Base-by-base conservation (phyloP, 83 land plant genomes). In the Isoetes engelmannii region DNA sequence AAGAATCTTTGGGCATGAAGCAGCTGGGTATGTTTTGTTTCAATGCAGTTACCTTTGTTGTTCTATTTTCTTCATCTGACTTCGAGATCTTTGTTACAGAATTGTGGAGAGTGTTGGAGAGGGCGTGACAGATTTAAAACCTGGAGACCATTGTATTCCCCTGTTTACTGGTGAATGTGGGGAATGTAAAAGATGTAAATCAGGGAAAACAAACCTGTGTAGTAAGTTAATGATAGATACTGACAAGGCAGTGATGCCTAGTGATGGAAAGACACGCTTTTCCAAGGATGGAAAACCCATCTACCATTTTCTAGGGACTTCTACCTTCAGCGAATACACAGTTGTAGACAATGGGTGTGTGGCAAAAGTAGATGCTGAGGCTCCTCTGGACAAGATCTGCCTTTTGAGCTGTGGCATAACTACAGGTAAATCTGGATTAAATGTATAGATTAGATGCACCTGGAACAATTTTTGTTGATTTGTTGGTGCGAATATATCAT, bases 191-290 rank as follows among this genome's bases (percentile, higher is more conserved):
- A 89, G 86, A 72, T 89, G 89, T 68, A 80, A 80, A 37, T 89
- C 89, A 0, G 77, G 80, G 51, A 88, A 84, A 67, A 89, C 87
- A 73, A 86, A 89, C 77, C 81, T 89, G 92, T 89, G 92, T 68
- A 79, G 72, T 21, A 82, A 83, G 44, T 84, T 88, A 5, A 72
- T 85, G 60, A 79, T 86, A 12, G 80, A 81, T 74, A 77, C 87
- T 4, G 86, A 79, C 20, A 54, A 89, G 48, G 84, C 83, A 0
- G 84, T 78, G 9, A 86, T 86, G 92, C 13, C 75, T 2, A 43
- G 44, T 8, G 92, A 86, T 65, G 82, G 82, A 0, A 68, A 82
- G 44, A 53, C 87, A 0, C 75, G 92, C 50, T 89, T 89, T 68
- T 63, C 83, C 18, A 77, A 15, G 9, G 72, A 80, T 17, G 92